A percentile compares a stretch with the other conserved stretches of the same genome.
Conservation (phyloP, 768 basidiomycete species). For the Leccinum variicolor region DNA sequence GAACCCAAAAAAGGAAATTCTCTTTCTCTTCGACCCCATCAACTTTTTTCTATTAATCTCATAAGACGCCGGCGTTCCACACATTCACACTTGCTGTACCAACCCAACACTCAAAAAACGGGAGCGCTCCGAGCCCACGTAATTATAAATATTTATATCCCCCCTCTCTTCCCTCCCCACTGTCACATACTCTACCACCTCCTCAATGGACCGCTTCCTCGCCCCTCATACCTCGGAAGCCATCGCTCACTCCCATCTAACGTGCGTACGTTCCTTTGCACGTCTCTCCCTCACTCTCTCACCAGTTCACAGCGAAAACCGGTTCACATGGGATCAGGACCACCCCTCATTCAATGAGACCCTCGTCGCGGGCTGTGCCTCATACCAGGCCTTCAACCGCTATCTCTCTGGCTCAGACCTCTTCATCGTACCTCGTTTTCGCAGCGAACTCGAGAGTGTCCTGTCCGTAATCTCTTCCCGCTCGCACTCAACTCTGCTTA, state of each 20-base stretch:
- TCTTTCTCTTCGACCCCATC: too few species aligned
- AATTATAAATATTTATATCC: constrained; percentile 5
- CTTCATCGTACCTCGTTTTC: constrained; percentile 63
- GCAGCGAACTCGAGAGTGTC: constrained; percentile 65
- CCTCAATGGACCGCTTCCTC: constrained; percentile 68
- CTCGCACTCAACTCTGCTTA: constrained; percentile 3
- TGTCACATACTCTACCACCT: too few species aligned
- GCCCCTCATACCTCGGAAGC: constrained; percentile 75
- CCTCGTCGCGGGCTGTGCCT: constrained; percentile 73
- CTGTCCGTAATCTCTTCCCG: constrained; percentile 44
- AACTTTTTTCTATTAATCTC: too few species aligned
- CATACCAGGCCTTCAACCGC: constrained; percentile 75
- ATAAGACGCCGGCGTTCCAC: neutral
- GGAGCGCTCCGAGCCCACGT: constrained; percentile 4
- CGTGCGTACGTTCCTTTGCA: constrained; percentile 39
- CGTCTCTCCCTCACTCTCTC: constrained; percentile 5
- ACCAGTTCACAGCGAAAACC: constrained; percentile 53
- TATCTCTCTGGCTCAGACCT: constrained; percentile 71
- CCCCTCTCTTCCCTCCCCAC: neutral
- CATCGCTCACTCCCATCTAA: constrained; percentile 61
- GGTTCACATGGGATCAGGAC: constrained; percentile 66
- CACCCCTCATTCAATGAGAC: constrained; percentile 69
- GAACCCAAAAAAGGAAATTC: constrained; percentile 14
- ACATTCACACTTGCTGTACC: neutral
- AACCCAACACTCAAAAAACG: neutral